A percentile compares a stretch with the other conserved stretches of the same genome.
Evolutionary conservation across 305 asterid species (phyloP).

Genomic region (Fraxinus latifolia): DNA sequence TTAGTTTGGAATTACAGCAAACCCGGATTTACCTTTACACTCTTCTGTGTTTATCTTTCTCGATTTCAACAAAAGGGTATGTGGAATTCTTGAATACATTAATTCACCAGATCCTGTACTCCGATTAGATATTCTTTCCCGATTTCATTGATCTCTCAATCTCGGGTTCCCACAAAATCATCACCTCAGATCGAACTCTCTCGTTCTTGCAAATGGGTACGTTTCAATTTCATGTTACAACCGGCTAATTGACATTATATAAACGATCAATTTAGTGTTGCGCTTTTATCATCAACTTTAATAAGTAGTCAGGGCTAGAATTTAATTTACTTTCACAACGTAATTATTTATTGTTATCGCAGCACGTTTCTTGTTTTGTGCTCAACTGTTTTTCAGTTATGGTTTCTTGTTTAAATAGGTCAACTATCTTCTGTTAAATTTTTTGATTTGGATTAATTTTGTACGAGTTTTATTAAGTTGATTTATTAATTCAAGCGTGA

Average conservation of each 20-base stretch:
- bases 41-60: background rate
- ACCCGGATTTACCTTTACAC: slow-evolving; percentile 12
- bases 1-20: background rate
- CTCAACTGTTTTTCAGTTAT: slow-evolving; percentile 23
- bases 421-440: slow-evolving; percentile 5
- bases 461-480: background rate
- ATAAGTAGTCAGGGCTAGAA: slow-evolving; percentile 16
- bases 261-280: slow-evolving; percentile 8
- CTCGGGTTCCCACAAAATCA: background rate
- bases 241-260: background rate
- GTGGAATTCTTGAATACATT: background rate
- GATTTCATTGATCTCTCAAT: slow-evolving; percentile 20
- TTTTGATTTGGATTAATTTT: slow-evolving; percentile 17
- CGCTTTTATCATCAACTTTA: slow-evolving; percentile 5
- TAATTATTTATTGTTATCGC: background rate
- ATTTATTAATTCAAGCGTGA: background rate
- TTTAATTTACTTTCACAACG: background rate
- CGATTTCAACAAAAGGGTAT: background rate
- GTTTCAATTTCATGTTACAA: background rate
- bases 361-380: slow-evolving; percentile 3
- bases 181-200: slow-evolving; percentile 22
- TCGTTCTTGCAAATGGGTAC: slow-evolving; percentile 29
- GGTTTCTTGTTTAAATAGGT: slow-evolving; percentile 18
- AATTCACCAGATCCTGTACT: slow-evolving; percentile 16
- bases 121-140: slow-evolving; percentile 2